A percentile compares a stretch with the other conserved stretches of the same genome.
Evolutionary conservation across 2,329 filamentous ascomycete species (phyloP).

Genomic region (Blastomyces silverae): DNA sequence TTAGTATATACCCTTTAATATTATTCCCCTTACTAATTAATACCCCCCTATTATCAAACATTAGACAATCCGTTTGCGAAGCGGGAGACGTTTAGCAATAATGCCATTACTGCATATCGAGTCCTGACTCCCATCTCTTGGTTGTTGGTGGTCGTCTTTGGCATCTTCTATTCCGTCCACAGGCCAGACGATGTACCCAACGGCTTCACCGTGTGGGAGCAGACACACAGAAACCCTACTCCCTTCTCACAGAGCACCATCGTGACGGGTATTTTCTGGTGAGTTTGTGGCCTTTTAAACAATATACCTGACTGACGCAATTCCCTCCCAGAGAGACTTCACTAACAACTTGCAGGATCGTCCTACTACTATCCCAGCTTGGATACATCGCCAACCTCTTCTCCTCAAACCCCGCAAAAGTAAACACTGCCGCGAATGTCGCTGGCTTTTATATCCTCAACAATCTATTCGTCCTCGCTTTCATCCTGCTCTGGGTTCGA

Average conservation of each 20-base stretch:
- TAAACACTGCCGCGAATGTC: constrained; percentile 66
- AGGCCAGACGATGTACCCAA: constrained; percentile 56
- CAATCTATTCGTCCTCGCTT: constrained; percentile 75
- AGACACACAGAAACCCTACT: constrained; percentile 60
- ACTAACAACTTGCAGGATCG: constrained; percentile 47
- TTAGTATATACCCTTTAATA: background rate
- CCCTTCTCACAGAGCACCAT: constrained; percentile 67
- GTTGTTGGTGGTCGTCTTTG: constrained; percentile 63
- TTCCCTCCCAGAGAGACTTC: background rate
- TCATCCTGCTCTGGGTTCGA: constrained; percentile 75
- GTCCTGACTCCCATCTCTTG: constrained; percentile 66
- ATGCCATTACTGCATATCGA: constrained; percentile 65
- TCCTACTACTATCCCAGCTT: constrained; percentile 67
- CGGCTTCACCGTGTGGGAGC: constrained; percentile 64
- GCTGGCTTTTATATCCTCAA: constrained; percentile 78
- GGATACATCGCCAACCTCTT: constrained; percentile 73
- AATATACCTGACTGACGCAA: too few relatives aligned
- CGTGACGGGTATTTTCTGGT: constrained; percentile 69
- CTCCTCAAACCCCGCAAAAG: constrained; percentile 55
- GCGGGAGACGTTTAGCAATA: constrained; percentile 57
- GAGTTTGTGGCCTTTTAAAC: constrained; percentile 22
- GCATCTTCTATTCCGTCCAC: constrained; percentile 66
- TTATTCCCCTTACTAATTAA: background rate
- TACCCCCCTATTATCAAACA: background rate
- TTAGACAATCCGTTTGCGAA: constrained; percentile 69